phyloP scores from a whole-genome alignment of 257 asterid species.

The Coffea eugenioides region DNA sequence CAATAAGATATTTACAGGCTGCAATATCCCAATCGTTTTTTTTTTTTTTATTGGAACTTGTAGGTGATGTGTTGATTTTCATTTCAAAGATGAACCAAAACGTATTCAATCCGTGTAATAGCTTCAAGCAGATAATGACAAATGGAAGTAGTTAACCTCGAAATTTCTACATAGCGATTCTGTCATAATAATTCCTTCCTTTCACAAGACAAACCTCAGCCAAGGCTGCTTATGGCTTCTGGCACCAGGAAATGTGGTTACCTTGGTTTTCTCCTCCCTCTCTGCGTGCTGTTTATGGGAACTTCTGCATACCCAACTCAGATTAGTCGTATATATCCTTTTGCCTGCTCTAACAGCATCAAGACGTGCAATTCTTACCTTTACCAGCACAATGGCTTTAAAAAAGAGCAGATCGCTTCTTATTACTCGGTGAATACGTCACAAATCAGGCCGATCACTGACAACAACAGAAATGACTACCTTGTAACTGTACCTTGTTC shows the following conservation, averaged over 20 bases:
- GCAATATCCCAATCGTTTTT: not conserved
- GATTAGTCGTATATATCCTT: slow-evolving; percentile 29
- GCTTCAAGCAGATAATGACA: slow-evolving; percentile 16
- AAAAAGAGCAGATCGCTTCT: slow-evolving; percentile 34
- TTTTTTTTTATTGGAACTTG: not conserved
- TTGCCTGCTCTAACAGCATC: slow-evolving; percentile 39
- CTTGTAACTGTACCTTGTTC: slow-evolving; percentile 59
- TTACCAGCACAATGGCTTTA: slow-evolving; percentile 53
- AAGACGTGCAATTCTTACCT: slow-evolving; percentile 55
- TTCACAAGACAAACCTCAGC: slow-evolving; percentile 19
- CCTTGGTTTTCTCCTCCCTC: slow-evolving; percentile 27
- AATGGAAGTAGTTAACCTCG: slow-evolving; percentile 12
- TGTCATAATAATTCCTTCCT: slow-evolving; percentile 3
- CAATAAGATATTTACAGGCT: slow-evolving; percentile 9
- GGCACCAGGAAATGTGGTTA: not conserved
- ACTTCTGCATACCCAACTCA: slow-evolving; percentile 17
- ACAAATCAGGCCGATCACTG: slow-evolving; percentile 28
- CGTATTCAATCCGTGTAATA: not conserved
- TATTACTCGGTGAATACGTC: slow-evolving; percentile 51
- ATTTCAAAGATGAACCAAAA: not conserved
- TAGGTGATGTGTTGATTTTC: not conserved
- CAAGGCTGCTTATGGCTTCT: slow-evolving; percentile 47
- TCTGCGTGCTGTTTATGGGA: not conserved
- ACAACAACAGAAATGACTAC: slow-evolving; percentile 36
- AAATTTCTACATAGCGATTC: not conserved